These are phyloP conservation scores for Polyporus tsugae DNA, from an alignment of 1,284 basidiomycete genomes.

Conservation along the genomic window DNA sequence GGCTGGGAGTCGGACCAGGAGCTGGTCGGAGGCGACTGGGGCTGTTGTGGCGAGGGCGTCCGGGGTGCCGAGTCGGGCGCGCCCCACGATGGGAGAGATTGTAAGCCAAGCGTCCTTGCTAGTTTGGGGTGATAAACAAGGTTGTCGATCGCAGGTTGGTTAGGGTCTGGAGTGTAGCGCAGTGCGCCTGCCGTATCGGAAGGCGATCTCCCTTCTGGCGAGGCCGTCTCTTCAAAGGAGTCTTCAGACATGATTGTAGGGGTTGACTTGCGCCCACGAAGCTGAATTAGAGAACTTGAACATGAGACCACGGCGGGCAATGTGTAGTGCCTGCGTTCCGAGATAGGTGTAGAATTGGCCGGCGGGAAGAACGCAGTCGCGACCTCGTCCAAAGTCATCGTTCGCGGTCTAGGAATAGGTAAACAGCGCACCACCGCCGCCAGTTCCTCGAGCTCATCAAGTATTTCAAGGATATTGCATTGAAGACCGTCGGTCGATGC, in stretches of 20 bases:
- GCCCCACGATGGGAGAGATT: constrained; percentile 7
- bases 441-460: constrained; percentile 25
- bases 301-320: background rate
- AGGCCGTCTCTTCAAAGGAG: background rate
- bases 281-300: background rate
- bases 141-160: constrained; percentile 18
- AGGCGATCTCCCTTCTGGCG: background rate
- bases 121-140: constrained; percentile 30
- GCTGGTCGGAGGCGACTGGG: constrained; percentile 11
- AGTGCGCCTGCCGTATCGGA: background rate
- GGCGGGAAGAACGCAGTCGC: constrained; percentile 3
- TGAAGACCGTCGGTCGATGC: background rate
- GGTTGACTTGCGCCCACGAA: constrained; percentile 1
- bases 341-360: background rate
- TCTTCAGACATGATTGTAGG: background rate
- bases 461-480: constrained; percentile 15
- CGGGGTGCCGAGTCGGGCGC: background rate
- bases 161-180: background rate
- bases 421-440: constrained; percentile 13
- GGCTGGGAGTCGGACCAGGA: background rate
- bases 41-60: background rate
- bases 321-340: background rate
- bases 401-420: constrained; percentile 17
- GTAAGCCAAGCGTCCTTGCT: constrained; percentile 25
- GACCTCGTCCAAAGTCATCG: constrained; percentile 11